These are phyloP conservation scores for Diplodia corticola DNA, from an alignment of 2,329 filamentous ascomycete genomes.

Conservation along the genomic window DNA sequence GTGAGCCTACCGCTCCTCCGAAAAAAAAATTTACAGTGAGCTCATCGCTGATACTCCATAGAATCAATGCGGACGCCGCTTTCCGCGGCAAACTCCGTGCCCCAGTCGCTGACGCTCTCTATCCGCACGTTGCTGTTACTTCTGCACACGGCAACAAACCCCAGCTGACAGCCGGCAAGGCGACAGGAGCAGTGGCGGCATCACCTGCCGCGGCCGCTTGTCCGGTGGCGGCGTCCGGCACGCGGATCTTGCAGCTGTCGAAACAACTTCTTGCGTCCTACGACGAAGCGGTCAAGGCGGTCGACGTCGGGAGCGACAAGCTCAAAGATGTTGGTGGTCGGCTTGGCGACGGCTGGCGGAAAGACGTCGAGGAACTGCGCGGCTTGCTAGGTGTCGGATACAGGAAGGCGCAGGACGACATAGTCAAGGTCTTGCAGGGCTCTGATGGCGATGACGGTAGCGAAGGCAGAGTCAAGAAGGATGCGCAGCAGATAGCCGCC, in stretches of 20 bases:
- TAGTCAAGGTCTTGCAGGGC: constrained; percentile 32
- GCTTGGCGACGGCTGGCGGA: constrained; percentile 28
- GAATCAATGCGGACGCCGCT: not conserved
- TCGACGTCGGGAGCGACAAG: not conserved
- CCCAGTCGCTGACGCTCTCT: not conserved
- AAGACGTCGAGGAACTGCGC: constrained; percentile 31
- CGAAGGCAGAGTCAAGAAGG: not conserved
- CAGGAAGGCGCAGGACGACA: constrained; percentile 32
- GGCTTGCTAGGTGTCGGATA: constrained; percentile 32
- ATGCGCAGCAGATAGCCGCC: not conserved
- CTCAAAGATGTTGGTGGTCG: not conserved
- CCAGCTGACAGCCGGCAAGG: not conserved
- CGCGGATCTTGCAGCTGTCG: not conserved
- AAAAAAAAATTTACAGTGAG: no score
- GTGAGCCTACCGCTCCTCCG: not conserved
- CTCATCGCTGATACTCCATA: not conserved
- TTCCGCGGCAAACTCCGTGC: not conserved
- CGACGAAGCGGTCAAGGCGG: not conserved
- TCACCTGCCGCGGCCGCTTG: not conserved
- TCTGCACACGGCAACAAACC: not conserved
- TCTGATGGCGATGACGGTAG: not conserved
- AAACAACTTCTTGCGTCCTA: constrained; percentile 1
- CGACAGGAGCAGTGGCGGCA: not conserved
- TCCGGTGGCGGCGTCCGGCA: not conserved
- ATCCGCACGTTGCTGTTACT: not conserved